Base-by-base conservation (phyloP, 2,329 filamentous ascomycete species). In the Monosporascus ibericus region DNA sequence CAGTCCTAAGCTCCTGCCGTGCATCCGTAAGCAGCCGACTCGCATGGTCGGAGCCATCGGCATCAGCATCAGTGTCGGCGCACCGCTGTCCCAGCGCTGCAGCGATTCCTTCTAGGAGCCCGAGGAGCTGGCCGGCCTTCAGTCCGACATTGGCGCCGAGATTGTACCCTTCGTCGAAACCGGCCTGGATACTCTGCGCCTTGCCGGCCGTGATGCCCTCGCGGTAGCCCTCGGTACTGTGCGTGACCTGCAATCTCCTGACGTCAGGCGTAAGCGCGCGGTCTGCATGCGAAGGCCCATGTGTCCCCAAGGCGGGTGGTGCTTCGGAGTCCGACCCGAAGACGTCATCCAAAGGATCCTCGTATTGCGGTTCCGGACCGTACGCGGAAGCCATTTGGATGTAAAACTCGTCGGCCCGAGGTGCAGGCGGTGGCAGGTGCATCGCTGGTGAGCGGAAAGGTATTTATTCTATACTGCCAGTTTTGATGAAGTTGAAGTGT, bases 151-250 rank as follows among this genome's bases (percentile, higher is more conserved):
- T 84, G 1, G 90, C 92, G 14, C 94, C 94, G 0, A 97, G 76
- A 15, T 84, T 78, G 67, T 91, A 97, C 0, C 92, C 92, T 58
- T 92, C 89, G 67, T 99, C 94, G 65, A 99, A 97, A 0, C 92
- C 92, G 15, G 78, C 77, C 70, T 99, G 94, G 25, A 96, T 82
- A 62, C 84, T 87, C 47, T 78, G 72, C 25, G 81, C 81, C 68
- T 97, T 97, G 34, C 87, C 88, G 3, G 75, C 75, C 0, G 86
- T 80, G 50, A 97, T 81, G 44, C 92, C 94, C 63, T 96, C 92
- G 54, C 92, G 86, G 71, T 97, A 97, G 20, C 94, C 94, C 39
- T 88, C 85, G 7, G 88, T 96, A 49, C 84, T 80, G 68, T 96
- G 90, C 51, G 88, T 85, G 42, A 82, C 79, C 62, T 87, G 84